A percentile compares a stretch with the other conserved stretches of the same genome.
These are phyloP conservation scores for Debaryomyces fabryi DNA, from an alignment of 1,139 yeast species.

Conservation along the genomic window DNA sequence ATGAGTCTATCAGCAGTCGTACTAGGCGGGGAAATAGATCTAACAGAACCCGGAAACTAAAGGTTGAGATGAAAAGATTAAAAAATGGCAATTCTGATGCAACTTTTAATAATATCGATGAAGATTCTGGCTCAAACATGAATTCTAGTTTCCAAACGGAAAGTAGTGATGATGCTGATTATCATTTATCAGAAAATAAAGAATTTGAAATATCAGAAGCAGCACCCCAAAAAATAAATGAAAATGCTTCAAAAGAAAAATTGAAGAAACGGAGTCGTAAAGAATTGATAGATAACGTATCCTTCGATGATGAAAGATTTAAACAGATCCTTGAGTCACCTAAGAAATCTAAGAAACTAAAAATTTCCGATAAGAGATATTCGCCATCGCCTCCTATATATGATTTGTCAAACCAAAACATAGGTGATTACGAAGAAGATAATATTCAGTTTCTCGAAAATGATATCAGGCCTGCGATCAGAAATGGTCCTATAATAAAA, in stretches of 20 bases:
- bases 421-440: slow-evolving; percentile 41
- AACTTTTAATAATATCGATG: not conserved
- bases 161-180: not conserved
- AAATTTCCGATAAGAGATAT: slow-evolving; percentile 15
- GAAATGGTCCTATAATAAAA: not conserved
- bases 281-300: slow-evolving; percentile 6
- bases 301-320: slow-evolving; percentile 14
- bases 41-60: not conserved
- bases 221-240: not conserved
- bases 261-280: not conserved
- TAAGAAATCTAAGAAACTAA: slow-evolving; percentile 20
- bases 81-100: not conserved
- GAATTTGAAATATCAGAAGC: not conserved
- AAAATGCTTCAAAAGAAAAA: not conserved
- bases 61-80: not conserved
- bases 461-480: slow-evolving; percentile 14
- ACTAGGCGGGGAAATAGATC: not conserved
- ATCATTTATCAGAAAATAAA: not conserved
- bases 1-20: slow-evolving; percentile 21
- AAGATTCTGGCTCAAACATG: not conserved
- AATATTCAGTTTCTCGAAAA: slow-evolving; percentile 31
- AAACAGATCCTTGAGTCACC: slow-evolving; percentile 17
- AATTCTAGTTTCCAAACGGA: not conserved
- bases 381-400: slow-evolving; percentile 23
- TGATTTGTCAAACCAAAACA: slow-evolving; percentile 35